Conservation (phyloP, 1,284 basidiomycete species). For the Microbotryum intermedium region DNA sequence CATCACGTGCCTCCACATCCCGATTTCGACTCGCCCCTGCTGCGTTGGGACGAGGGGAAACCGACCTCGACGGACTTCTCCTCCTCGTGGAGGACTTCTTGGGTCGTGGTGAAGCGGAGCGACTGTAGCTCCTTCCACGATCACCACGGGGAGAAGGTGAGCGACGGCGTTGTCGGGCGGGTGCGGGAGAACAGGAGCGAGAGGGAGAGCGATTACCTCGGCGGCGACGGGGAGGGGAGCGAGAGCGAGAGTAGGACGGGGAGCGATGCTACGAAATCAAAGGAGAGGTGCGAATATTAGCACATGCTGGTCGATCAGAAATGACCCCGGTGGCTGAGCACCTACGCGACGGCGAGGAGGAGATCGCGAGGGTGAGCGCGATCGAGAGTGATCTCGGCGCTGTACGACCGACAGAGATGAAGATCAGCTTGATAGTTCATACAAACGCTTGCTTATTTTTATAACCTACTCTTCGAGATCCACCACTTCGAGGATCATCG, state of each 20-base stretch:
- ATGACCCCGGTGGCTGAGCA: not conserved
- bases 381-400: not conserved
- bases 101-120: not conserved
- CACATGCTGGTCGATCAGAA: not conserved
- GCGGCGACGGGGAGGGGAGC: not conserved
- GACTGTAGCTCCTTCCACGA: not conserved
- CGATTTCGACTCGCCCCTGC: not conserved
- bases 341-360: not conserved
- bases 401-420: not conserved
- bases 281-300: not conserved
- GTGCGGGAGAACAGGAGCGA: constrained; percentile 7
- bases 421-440: constrained; percentile 3
- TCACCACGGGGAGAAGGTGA: not conserved
- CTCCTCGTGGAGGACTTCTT: not conserved
- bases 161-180: not conserved
- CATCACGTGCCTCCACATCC: not conserved
- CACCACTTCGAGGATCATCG: not conserved
- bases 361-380: not conserved
- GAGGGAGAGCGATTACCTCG: not conserved
- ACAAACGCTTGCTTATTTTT: not conserved
- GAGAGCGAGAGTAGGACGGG: not conserved
- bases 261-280: not conserved
- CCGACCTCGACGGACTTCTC: not conserved
- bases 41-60: not conserved
- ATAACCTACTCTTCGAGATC: not conserved